Percentiles rank a stretch among this genome's conserved stretches.
Evolutionary conservation across 305 asterid genomes (phyloP).

Genomic region (Fraxinus baroniana): DNA sequence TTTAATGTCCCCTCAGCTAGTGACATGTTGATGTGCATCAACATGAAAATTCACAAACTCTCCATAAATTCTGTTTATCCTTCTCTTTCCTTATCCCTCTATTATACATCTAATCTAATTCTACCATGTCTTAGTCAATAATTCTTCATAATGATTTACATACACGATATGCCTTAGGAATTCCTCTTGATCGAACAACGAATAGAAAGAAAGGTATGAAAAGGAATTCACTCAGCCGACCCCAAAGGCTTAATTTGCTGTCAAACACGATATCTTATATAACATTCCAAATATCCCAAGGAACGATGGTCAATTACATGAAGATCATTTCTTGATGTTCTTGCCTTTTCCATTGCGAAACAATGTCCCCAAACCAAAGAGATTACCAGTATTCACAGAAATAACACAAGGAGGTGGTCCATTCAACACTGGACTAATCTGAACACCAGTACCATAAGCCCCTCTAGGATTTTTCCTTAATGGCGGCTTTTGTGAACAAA

Average conservation of each 20-base stretch:
- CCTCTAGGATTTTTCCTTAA: conserved; percentile 32
- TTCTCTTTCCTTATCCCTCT: not conserved
- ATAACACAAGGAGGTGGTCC: conserved; percentile 37
- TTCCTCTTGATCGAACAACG: not conserved
- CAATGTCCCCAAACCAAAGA: conserved; percentile 44
- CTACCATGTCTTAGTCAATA: not conserved
- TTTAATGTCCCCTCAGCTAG: conserved; percentile 19
- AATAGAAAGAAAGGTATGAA: not conserved
- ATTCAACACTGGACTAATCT: conserved; percentile 39
- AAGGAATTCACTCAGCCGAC: not conserved
- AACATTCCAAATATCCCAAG: not conserved
- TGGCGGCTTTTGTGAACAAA: conserved; percentile 43
- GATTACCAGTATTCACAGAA: conserved; percentile 39
- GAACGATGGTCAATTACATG: not conserved
- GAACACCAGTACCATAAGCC: conserved; percentile 28
- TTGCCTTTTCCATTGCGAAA: conserved; percentile 40
- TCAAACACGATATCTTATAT: not conserved
- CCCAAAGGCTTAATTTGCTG: not conserved
- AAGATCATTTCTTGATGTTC: conserved; percentile 31
- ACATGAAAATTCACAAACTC: conserved; percentile 15
- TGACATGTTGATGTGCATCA: conserved; percentile 16
- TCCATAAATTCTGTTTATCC: conserved; percentile 5
- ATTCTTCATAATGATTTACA: not conserved
- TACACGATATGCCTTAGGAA: not conserved
- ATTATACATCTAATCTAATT: not conserved